Evolutionary conservation across 345 rosid genomes (phyloP).

Genomic region (Eucalyptus tenuipes): DNA sequence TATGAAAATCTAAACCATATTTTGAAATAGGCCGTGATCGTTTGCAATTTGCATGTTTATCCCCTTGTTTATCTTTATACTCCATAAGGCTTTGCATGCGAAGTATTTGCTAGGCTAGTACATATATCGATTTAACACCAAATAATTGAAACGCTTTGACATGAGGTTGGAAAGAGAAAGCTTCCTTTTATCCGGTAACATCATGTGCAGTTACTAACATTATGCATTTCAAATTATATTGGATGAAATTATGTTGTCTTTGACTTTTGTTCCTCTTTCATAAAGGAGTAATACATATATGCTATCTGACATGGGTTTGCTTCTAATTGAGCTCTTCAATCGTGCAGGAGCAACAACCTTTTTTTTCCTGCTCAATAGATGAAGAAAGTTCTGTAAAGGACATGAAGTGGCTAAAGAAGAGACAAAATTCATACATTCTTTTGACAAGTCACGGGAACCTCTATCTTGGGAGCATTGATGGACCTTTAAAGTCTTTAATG

Average conservation of each 20-base stretch:
- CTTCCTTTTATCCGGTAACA: neutral
- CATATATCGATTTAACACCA: neutral
- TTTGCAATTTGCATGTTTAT: neutral
- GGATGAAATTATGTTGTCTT: neutral
- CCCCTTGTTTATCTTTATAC: neutral
- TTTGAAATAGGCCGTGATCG: neutral
- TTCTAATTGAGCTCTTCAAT: neutral
- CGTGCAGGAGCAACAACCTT: slow-evolving; percentile 44
- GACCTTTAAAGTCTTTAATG: slow-evolving; percentile 36
- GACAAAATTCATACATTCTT: slow-evolving; percentile 42
- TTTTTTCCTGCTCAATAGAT: slow-evolving; percentile 34
- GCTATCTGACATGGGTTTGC: neutral
- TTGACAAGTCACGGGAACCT: slow-evolving; percentile 50
- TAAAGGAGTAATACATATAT: neutral
- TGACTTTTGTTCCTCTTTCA: neutral
- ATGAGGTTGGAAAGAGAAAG: neutral
- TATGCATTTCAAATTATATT: neutral
- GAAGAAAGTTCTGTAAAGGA: slow-evolving; percentile 53
- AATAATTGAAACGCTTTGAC: neutral
- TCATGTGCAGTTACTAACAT: neutral
- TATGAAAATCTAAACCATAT: neutral
- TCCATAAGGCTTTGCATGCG: neutral
- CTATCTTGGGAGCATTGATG: slow-evolving; percentile 38
- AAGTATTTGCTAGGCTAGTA: neutral
- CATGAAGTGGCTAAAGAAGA: slow-evolving; percentile 53